Evolutionary conservation across 2,329 filamentous ascomycete genomes (phyloP).

Genomic region (Penicillium sp.): DNA sequence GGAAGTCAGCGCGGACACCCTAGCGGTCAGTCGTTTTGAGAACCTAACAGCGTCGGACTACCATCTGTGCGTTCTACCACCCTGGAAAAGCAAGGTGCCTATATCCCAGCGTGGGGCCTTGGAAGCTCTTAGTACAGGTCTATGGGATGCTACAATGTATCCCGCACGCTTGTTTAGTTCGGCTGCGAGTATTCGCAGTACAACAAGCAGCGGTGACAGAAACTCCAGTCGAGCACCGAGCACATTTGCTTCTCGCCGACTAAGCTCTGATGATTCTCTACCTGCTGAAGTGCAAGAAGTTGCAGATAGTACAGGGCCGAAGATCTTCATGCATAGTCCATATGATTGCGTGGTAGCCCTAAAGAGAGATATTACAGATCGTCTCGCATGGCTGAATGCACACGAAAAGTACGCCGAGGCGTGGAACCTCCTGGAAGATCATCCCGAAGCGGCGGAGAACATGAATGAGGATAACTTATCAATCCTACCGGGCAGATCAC

Average conservation of each 20-base stretch:
- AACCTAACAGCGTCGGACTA: constrained; percentile 87
- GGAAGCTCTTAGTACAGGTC: constrained; percentile 73
- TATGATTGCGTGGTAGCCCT: constrained; percentile 96
- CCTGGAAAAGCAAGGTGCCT: constrained; percentile 69
- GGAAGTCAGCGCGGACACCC: constrained; percentile 83
- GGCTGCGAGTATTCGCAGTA: constrained; percentile 73
- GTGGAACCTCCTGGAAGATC: constrained; percentile 86
- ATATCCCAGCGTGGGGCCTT: constrained; percentile 73
- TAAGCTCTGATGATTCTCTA: constrained; percentile 44
- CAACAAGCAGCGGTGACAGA: constrained; percentile 61
- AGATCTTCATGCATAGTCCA: constrained; percentile 94
- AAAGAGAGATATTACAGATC: constrained; percentile 83
- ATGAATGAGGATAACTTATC: constrained; percentile 44
- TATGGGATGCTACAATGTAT: constrained; percentile 91
- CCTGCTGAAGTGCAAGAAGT: constrained; percentile 54
- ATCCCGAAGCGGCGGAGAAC: constrained; percentile 70
- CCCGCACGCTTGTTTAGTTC: constrained; percentile 87
- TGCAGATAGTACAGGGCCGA: constrained; percentile 62
- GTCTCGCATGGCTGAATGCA: constrained; percentile 82
- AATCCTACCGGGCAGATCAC: constrained; percentile 39
- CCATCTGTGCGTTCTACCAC: constrained; percentile 82
- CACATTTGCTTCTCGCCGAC: constrained; percentile 61
- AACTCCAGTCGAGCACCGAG: constrained; percentile 55
- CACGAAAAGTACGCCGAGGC: constrained; percentile 81
- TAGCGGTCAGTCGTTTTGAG: constrained; percentile 86